phyloP scores from a whole-genome alignment of 129 eudicot species.

The Gnaphalium uliginosum region DNA sequence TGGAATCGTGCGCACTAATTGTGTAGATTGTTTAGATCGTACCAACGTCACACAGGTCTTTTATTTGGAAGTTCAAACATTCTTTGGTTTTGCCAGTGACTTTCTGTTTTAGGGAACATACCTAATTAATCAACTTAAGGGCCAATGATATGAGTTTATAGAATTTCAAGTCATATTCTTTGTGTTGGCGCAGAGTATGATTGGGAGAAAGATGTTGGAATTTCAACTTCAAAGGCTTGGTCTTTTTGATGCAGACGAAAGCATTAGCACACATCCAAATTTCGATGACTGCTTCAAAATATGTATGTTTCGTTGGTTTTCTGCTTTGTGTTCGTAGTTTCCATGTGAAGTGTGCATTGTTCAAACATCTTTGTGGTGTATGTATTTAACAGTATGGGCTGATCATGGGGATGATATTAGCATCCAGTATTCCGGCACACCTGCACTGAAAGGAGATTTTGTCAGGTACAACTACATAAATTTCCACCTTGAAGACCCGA shows the following conservation, averaged over 20 bases:
- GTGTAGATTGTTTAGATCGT: conserved; percentile 96
- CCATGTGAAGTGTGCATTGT: neutral
- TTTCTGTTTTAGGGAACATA: too few relatives aligned
- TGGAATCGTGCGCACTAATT: conserved; percentile 88
- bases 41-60: conserved; percentile 94
- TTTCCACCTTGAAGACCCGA: neutral
- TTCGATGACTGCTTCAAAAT: conserved; percentile 59
- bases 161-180: neutral
- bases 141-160: neutral
- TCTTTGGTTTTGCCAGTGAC: neutral
- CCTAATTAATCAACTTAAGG: neutral
- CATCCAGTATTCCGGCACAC: conserved; percentile 93
- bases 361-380: neutral
- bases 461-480: conserved; percentile 54
- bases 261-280: conserved; percentile 66
- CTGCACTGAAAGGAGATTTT: conserved; percentile 91
- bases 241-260: conserved; percentile 70
- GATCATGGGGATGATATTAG: conserved; percentile 93
- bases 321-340: neutral
- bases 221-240: conserved; percentile 90
- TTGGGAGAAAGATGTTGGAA: conserved; percentile 90
- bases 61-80: neutral
- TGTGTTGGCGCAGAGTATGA: conserved; percentile 73
- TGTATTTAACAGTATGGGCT: conserved; percentile 71
- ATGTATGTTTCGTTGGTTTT: conserved; percentile 27